Conservation (phyloP, 2,329 filamentous ascomycete genomes). For the Plectosphaerella cucumerina region DNA sequence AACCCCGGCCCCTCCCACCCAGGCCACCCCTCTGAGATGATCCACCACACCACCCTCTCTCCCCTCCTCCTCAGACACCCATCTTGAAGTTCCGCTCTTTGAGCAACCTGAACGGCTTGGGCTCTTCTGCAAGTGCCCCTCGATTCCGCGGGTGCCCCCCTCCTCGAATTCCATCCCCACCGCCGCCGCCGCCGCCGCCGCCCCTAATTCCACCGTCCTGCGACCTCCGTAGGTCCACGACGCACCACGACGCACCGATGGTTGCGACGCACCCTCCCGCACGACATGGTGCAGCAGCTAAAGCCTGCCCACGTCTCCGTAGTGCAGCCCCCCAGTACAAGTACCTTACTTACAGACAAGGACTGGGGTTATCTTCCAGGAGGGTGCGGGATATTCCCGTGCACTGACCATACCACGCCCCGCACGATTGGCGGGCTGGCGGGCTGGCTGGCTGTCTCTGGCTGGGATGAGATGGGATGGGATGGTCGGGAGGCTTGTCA, state of each 20-base stretch:
- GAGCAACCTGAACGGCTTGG: no score
- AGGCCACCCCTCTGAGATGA: neutral
- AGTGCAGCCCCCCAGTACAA: neutral
- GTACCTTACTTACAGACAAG: neutral
- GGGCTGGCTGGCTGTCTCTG: no score
- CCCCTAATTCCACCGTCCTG: neutral
- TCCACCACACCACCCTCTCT: neutral
- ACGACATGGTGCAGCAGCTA: conserved; percentile 3
- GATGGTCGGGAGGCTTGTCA: conserved; percentile 3
- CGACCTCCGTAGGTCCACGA: neutral
- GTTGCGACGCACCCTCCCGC: neutral
- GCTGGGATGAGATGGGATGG: conserved; percentile 6
- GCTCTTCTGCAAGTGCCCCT: no score
- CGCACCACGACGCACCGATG: neutral
- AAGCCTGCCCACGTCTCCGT: neutral
- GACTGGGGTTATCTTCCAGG: no score
- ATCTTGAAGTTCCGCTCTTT: no score
- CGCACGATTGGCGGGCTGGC: conserved; percentile 14
- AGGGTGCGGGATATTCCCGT: conserved; percentile 12
- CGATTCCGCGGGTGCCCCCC: neutral
- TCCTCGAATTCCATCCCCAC: neutral
- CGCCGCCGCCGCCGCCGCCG: neutral
- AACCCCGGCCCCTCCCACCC: neutral
- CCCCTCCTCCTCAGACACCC: no score
- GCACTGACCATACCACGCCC: conserved; percentile 6